Evolutionary conservation across 306 rosid species (phyloP), one percentile per base, ranked within the genome.

Genomic region (Acacia melanoxylon): DNA sequence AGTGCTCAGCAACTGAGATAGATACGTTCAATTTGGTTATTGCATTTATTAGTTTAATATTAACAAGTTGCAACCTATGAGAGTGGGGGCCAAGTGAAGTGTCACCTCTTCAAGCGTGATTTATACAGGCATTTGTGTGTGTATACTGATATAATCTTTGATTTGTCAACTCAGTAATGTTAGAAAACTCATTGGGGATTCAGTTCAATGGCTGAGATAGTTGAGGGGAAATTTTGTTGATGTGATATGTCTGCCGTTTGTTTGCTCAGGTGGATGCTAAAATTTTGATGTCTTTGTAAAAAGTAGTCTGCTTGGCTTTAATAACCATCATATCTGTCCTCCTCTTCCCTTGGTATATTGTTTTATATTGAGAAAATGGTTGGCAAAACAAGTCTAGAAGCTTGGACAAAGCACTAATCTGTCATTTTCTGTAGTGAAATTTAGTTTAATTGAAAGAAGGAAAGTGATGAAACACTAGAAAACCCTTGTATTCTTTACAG

Each of bases 161-260:
- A 31, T 20, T 44, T 70, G 46, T n/a, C 59, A 27, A 42, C 42
- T 16, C 25, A 29, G 62, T 37, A 25, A 56, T 7, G 20, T 44
- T 45, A 17, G 51, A 44, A 37, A 45, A 68, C 27, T 59, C 22
- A 29, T 44, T 12, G 35, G 61, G 46, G 44, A 54, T 69, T 69
- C 22, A 19, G 62, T 67, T 67, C 71, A 52, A 10, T 67, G 51
- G 63, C 33, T 65, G 62, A 54, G 80, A 81, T 52, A 20, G 20
- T 49, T 25, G 71, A 20, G 54, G 56, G 62, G 17, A 75, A 52
- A 40, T 67, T 75, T 69, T 52, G 68, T 75, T 6, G 40, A 2
- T 25, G 20, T 74, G 76, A 42, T 67, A 14, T 52, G 10, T 29
- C 31, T 40, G 76, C 8, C 10, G 27, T 27, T 22, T 81, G 41